phyloP scores from a whole-genome alignment of 208 protist species.

The Spongospora subterranea region DNA sequence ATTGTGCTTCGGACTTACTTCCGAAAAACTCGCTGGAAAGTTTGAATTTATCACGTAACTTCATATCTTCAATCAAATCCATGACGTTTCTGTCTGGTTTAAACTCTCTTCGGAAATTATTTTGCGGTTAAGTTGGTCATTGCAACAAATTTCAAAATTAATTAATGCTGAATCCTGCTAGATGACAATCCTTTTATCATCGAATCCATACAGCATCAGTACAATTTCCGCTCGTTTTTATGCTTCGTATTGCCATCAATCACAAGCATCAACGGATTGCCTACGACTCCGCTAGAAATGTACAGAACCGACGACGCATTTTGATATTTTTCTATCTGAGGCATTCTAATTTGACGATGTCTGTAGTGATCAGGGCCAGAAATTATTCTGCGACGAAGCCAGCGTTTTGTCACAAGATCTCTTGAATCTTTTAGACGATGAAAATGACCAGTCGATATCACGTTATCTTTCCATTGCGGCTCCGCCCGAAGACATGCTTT shows the following conservation, averaged over 20 bases:
- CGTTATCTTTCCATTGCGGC: not conserved
- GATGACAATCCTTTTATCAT: conserved; percentile 45
- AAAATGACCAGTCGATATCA: not conserved
- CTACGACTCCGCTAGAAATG: not conserved
- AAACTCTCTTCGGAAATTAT: not conserved
- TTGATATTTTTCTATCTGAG: not conserved
- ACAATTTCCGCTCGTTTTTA: conserved; percentile 23
- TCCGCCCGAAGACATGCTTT: not conserved
- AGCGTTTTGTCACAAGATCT: not conserved
- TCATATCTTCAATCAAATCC: not conserved
- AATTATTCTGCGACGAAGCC: conserved; percentile 19
- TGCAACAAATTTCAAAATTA: not conserved
- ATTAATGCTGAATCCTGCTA: not conserved
- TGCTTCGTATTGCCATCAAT: conserved; percentile 36
- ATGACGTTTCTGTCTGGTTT: conserved; percentile 28
- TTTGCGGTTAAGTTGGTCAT: not conserved
- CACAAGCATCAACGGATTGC: not conserved
- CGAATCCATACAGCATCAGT: not conserved
- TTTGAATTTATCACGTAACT: not conserved
- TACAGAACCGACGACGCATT: not conserved
- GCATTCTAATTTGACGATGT: not conserved
- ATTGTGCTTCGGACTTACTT: conserved; percentile 3
- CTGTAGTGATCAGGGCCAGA: not conserved
- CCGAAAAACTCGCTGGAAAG: not conserved
- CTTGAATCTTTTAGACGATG: not conserved